Evolutionary conservation across 2,329 filamentous ascomycete species (phyloP).

Genomic region (Colletotrichum higginsianum): DNA sequence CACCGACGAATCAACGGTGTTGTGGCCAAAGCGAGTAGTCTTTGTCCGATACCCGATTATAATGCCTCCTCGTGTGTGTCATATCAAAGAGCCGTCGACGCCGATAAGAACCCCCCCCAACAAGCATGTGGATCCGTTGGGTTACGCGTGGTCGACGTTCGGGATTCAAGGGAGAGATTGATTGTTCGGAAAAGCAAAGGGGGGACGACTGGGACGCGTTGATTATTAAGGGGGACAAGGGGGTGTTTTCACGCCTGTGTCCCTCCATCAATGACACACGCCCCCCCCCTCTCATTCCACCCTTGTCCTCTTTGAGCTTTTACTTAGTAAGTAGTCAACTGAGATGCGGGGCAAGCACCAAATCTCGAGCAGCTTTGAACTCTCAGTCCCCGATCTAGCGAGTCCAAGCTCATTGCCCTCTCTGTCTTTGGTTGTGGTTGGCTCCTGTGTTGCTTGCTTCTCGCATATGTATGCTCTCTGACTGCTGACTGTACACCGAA

Average conservation of each 20-base stretch:
- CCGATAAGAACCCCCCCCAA: neutral
- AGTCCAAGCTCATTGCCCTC: constrained; percentile 21
- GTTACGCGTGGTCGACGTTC: constrained; percentile 14
- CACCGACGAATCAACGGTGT: neutral
- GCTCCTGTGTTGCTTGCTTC: constrained; percentile 2
- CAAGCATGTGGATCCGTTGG: neutral
- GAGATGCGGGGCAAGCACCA: constrained; percentile 3
- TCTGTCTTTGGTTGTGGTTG: constrained; percentile 2
- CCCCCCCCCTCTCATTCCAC: too few species aligned
- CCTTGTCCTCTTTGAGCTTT: too few species aligned
- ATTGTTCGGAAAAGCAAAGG: constrained; percentile 28
- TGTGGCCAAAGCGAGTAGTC: neutral
- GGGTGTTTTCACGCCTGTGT: too few species aligned
- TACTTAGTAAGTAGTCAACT: too few species aligned
- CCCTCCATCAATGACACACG: too few species aligned
- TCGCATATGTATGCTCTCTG: constrained; percentile 22
- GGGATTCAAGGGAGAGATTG: neutral
- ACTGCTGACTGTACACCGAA: too few species aligned
- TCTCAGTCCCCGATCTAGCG: neutral
- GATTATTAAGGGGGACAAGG: constrained; percentile 16
- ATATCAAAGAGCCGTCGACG: neutral
- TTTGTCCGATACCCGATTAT: neutral
- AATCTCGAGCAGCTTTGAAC: neutral
- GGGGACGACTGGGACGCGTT: neutral
- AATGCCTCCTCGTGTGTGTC: neutral